Evolutionary conservation across 2,329 filamentous ascomycete genomes (phyloP).

Genomic region (Aspergillus ochraceoroseus): DNA sequence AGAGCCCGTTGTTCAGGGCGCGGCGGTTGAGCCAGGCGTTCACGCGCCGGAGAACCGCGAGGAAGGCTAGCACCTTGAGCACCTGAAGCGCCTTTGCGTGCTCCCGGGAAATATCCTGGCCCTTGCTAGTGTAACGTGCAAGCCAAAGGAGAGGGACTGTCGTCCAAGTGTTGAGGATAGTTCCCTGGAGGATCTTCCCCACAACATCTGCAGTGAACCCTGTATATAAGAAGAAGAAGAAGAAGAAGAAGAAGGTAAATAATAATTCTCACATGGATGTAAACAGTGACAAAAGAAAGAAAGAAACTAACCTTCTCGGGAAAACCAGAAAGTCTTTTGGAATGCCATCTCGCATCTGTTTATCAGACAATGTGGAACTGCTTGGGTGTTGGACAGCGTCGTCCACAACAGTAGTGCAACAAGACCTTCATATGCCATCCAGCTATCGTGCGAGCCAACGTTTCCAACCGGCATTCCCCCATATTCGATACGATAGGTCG

Average conservation of each 20-base stretch:
- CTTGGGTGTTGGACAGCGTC: no score
- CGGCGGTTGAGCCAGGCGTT: neutral
- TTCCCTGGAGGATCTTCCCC: conserved; percentile 54
- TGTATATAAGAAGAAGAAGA: conserved; percentile 16
- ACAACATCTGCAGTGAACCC: conserved; percentile 58
- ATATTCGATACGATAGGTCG: no score
- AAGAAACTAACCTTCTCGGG: conserved; percentile 33
- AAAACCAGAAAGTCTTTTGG: conserved; percentile 30
- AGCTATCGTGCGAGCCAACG: no score
- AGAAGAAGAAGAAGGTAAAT: neutral
- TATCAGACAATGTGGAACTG: no score
- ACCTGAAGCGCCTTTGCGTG: conserved; percentile 49
- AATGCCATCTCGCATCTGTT: no score
- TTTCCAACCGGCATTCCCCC: no score
- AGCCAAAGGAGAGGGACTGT: conserved; percentile 61
- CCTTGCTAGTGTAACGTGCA: conserved; percentile 59
- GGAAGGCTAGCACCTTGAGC: neutral
- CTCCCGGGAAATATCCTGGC: conserved; percentile 51
- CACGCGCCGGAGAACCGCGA: neutral
- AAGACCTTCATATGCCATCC: no score
- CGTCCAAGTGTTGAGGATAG: conserved; percentile 60
- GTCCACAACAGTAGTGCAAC: no score
- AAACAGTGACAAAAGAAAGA: no score
- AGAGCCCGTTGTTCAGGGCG: neutral
- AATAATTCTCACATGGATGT: no score